Evolutionary conservation across 768 basidiomycete genomes (phyloP).

Genomic region (Podaxis sp.): DNA sequence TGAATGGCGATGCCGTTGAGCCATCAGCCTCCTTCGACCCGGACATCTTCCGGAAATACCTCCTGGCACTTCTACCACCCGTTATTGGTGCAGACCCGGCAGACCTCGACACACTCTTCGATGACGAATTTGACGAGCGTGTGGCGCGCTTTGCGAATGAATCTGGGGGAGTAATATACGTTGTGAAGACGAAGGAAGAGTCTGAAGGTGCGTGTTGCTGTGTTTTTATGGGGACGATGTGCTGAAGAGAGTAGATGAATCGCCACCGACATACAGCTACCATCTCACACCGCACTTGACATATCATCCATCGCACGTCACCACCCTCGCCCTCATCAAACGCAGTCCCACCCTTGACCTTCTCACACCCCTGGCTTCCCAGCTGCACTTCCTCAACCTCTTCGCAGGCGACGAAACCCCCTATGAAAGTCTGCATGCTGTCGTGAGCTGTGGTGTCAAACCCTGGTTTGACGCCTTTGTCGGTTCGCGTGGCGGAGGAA

Average conservation of each 20-base stretch:
- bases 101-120: slow-evolving; percentile 69
- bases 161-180: slow-evolving; percentile 74
- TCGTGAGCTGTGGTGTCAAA: slow-evolving; percentile 94
- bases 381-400: slow-evolving; percentile 90
- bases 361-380: slow-evolving; percentile 71
- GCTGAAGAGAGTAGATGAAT: slow-evolving; percentile 51
- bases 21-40: slow-evolving; percentile 54
- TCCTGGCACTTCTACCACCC: slow-evolving; percentile 72
- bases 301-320: slow-evolving; percentile 78
- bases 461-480: slow-evolving; percentile 99
- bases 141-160: slow-evolving; percentile 76
- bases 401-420: slow-evolving; percentile 88
- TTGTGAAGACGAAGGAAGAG: slow-evolving; percentile 77
- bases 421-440: slow-evolving; percentile 92
- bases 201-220: slow-evolving; percentile 54
- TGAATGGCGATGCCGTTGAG: slow-evolving; percentile 27
- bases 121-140: slow-evolving; percentile 72
- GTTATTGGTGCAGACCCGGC: slow-evolving; percentile 68
- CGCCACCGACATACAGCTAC: slow-evolving; percentile 60
- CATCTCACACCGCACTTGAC: slow-evolving; percentile 68
- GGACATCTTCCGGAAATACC: slow-evolving; percentile 66
- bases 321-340: slow-evolving; percentile 94
- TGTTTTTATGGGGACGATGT: background rate
- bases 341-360: slow-evolving; percentile 82
- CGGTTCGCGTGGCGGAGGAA: slow-evolving; percentile 72